These are phyloP conservation scores for Cronartium quercuum DNA, from an alignment of 1,284 basidiomycete genomes.

Conservation along the genomic window DNA sequence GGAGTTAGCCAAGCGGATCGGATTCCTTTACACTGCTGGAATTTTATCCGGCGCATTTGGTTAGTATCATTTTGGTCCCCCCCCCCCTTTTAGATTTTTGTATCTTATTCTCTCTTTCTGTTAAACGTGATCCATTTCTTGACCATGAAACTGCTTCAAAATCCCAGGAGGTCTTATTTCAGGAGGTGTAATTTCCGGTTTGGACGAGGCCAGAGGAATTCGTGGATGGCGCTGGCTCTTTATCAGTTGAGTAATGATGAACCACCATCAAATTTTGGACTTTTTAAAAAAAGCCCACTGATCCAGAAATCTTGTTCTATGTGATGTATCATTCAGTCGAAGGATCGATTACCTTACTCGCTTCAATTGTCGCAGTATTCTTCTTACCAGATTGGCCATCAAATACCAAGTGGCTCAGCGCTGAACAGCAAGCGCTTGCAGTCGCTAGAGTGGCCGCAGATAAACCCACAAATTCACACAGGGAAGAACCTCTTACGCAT, in stretches of 20 bases:
- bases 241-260: conserved; percentile 43
- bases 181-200: conserved; percentile 41
- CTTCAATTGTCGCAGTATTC: conserved; percentile 43
- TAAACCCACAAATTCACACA: conserved; percentile 40
- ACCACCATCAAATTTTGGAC: too few relatives aligned
- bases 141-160: background rate
- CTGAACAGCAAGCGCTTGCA: conserved; percentile 52
- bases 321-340: background rate
- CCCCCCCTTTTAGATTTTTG: background rate
- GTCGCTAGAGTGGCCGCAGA: conserved; percentile 52
- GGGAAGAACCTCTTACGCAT: conserved; percentile 43
- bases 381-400: conserved; percentile 50
- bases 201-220: conserved; percentile 40
- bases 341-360: conserved; percentile 22
- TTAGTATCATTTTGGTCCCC: background rate
- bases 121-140: background rate
- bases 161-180: conserved; percentile 42
- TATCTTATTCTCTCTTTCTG: background rate
- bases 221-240: conserved; percentile 46
- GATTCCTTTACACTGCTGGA: conserved; percentile 41
- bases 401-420: conserved; percentile 52
- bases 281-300: too few relatives aligned
- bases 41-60: conserved; percentile 44
- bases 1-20: conserved; percentile 44
- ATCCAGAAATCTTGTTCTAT: too few relatives aligned